Base-by-base conservation (phyloP, 2,329 filamentous ascomycete species). In the Akanthomyces lecanii region DNA sequence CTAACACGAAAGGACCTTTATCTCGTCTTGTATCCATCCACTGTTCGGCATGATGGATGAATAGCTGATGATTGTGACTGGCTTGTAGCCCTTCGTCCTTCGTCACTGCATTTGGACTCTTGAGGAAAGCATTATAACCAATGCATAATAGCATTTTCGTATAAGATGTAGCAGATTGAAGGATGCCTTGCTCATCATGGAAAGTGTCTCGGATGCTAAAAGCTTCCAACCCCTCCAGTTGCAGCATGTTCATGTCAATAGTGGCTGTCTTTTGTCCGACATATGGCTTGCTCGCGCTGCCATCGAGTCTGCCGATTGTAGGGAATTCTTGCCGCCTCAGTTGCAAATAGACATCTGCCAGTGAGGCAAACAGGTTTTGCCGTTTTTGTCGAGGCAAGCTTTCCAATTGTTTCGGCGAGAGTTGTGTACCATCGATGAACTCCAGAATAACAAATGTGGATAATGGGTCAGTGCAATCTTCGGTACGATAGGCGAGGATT, bases 1-100 rank as follows among this genome's bases (percentile, higher is more conserved):
- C 56, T 48, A 66, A 38, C 7, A 67, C 63, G 30, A 67, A 66
- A 1, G 65, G 65, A 0, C 65, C 66, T 2, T 38, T 1, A 23
- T 66, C 63, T 4, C 63, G 54, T 4, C 5, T 14, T 18, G 23
- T 12, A 47, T 66, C 61, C 18, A 63, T 4, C 66, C 66, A 66
- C 7, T 55, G n/a, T 21, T 54, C 38, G 7, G 45, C 58, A 56
- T 61, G 59, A 8, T 59, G 33, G 25, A 38, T 52, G 33, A 53
- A 53, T 1, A 36, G 5, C 8, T 38, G 30, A 18, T 38, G 33
- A 25, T 53, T 53, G 33, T 38, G 21, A 6, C 18, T 14, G 12
- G 4, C 8, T 7, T 48, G 5, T 12, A 48, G 45, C 4, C 10
- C 12, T 12, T 30, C 2, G 12, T 30, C 25, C 10, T 8, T 2